phyloP scores from a whole-genome alignment of 108 stramenopile species.

The Skeletonema potamos region DNA sequence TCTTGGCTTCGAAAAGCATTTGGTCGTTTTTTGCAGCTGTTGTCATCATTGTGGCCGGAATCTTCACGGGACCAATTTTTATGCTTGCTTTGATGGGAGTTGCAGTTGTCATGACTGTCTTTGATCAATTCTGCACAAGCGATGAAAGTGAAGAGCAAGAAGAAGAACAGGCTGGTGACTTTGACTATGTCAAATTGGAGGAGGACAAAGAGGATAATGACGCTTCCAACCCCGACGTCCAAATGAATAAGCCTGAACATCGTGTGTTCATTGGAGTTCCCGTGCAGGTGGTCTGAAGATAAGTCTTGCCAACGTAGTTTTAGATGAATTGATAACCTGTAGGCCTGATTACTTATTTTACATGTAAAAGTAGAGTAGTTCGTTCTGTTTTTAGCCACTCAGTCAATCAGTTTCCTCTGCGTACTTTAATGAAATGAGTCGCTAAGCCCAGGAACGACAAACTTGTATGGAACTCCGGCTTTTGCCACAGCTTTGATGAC shows the following conservation, averaged over 20 bases:
- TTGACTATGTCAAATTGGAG: neutral
- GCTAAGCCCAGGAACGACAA: conserved; percentile 55
- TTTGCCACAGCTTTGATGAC: conserved; percentile 68
- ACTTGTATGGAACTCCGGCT: conserved; percentile 77
- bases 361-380: neutral
- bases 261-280: conserved; percentile 35
- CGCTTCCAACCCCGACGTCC: neutral
- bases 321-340: neutral
- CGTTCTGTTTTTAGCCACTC: neutral
- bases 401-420: too few relatives aligned
- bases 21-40: conserved; percentile 1
- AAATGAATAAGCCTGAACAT: neutral
- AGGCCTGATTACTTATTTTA: neutral
- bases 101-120: neutral
- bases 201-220: conserved; percentile 2
- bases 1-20: neutral
- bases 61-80: neutral
- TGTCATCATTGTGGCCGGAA: neutral
- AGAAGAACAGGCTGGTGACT: neutral
- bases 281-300: conserved; percentile 29
- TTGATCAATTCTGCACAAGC: neutral
- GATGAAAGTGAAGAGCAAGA: neutral
- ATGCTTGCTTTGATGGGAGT: conserved; percentile 1
- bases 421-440: neutral
- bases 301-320: neutral